phyloP scores from a whole-genome alignment of 768 basidiomycete species.

The Suillus sp. region DNA sequence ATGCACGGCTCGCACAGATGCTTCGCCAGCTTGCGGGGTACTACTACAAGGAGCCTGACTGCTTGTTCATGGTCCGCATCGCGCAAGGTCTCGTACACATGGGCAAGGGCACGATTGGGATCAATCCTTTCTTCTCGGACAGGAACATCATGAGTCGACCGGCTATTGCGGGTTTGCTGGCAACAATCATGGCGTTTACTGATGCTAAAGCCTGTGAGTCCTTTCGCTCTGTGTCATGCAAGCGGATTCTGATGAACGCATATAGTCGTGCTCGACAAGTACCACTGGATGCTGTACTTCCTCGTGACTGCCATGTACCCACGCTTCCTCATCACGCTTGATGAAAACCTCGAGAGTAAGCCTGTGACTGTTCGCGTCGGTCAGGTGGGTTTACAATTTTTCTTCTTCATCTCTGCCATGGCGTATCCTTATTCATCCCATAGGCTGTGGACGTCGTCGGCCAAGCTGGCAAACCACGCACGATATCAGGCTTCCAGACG shows the following conservation, averaged over 20 bases:
- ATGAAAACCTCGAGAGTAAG: constrained; percentile 84
- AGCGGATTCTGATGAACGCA: neutral
- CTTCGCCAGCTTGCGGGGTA: constrained; percentile 95
- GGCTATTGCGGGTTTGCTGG: constrained; percentile 86
- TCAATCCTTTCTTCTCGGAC: constrained; percentile 97
- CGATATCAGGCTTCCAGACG: constrained; percentile 98
- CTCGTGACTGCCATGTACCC: constrained; percentile 97
- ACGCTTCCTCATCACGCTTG: constrained; percentile 94
- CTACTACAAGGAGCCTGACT: constrained; percentile 97
- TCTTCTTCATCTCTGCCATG: neutral
- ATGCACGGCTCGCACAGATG: constrained; percentile 97
- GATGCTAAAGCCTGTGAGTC: constrained; percentile 90
- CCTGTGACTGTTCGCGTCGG: constrained; percentile 96
- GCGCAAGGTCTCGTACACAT: constrained; percentile 98
- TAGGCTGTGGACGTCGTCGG: constrained; percentile 97
- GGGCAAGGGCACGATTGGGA: constrained; percentile 97
- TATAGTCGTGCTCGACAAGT: constrained; percentile 90
- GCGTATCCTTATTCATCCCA: constrained; percentile 10
- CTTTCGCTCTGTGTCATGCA: neutral
- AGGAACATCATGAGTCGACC: constrained; percentile 86
- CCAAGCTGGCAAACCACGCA: constrained; percentile 95
- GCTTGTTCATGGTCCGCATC: constrained; percentile 93
- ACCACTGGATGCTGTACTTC: constrained; percentile 99
- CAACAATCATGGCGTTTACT: constrained; percentile 89
- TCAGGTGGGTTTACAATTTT: constrained; percentile 51